Conservation (phyloP, 352 stramenopile genomes). For the Plasmopara muralis region DNA sequence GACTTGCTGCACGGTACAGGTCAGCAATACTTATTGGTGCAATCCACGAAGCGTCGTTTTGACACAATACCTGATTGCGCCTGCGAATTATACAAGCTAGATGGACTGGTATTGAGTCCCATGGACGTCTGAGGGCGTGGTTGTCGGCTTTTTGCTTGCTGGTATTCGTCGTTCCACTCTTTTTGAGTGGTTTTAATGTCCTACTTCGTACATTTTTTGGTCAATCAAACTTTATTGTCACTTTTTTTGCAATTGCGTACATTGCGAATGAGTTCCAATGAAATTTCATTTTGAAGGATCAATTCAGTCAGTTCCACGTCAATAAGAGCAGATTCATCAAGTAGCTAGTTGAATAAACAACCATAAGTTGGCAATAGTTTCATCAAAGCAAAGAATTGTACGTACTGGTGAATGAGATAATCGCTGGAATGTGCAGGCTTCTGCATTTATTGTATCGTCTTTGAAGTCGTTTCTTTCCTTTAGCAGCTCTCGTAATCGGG, state of each 20-base stretch:
- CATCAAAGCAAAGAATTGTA: background rate
- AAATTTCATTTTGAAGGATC: conserved; percentile 82
- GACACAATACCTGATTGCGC: conserved; percentile 11
- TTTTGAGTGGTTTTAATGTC: conserved; percentile 60
- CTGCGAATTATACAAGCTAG: background rate
- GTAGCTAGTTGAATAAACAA: conserved; percentile 28
- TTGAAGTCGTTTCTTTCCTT: conserved; percentile 17
- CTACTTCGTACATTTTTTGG: background rate
- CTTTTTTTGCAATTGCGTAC: conserved; percentile 21
- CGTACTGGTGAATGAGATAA: conserved; percentile 25
- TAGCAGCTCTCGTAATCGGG: conserved; percentile 35
- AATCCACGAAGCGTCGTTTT: background rate
- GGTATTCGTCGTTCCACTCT: conserved; percentile 61
- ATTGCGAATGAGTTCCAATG: conserved; percentile 76
- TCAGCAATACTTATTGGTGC: background rate
- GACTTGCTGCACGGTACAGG: conserved; percentile 4
- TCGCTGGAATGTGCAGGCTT: conserved; percentile 3
- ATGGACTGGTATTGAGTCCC: conserved; percentile 19
- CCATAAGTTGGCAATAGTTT: background rate
- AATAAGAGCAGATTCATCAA: conserved; percentile 67
- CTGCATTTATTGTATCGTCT: conserved; percentile 2
- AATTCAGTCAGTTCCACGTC: conserved; percentile 77
- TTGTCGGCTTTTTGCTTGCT: conserved; percentile 36
- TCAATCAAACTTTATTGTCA: background rate
- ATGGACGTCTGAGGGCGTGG: conserved; percentile 51